Conservation (phyloP, 2,329 filamentous ascomycete genomes). For the Apiospora kogelbergensis region DNA sequence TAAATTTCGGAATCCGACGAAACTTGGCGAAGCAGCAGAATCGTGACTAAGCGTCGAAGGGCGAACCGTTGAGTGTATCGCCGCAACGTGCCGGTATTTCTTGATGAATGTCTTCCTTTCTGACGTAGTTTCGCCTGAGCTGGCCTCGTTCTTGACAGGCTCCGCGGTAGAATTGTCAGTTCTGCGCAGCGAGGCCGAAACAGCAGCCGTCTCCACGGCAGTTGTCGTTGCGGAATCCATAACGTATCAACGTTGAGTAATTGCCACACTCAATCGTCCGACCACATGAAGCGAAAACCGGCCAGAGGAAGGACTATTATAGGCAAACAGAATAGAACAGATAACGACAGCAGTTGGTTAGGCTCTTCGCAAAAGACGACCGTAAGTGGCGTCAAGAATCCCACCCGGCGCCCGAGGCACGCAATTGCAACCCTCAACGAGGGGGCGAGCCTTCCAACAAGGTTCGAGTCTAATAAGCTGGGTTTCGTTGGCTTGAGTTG, state of each 20-base stretch:
- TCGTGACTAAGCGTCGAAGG: conserved; percentile 88
- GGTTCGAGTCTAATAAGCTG: conserved; percentile 7
- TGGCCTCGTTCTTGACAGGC: not conserved
- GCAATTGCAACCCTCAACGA: not conserved
- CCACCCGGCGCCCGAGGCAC: not conserved
- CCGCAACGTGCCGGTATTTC: conserved; percentile 91
- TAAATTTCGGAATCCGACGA: conserved; percentile 90
- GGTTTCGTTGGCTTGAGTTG: conserved; percentile 5
- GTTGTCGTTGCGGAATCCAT: conserved; percentile 45
- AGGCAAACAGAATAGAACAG: not conserved
- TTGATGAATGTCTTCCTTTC: conserved; percentile 38
- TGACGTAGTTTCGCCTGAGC: not conserved
- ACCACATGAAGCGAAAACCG: not conserved
- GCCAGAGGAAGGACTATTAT: not conserved
- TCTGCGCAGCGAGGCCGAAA: conserved; percentile 22
- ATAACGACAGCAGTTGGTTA: not conserved
- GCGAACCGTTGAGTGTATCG: conserved; percentile 71
- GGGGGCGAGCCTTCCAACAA: conserved; percentile 1
- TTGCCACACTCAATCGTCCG: not conserved
- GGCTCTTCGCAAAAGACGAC: not conserved
- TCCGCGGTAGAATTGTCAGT: conserved; percentile 5
- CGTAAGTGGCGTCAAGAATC: conserved; percentile 2
- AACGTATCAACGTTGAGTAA: conserved; percentile 9
- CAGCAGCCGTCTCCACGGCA: conserved; percentile 29
- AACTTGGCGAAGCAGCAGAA: conserved; percentile 71